These are phyloP conservation scores for Arabidopsis arenosa DNA, from an alignment of 345 rosid species.

Conservation along the genomic window DNA sequence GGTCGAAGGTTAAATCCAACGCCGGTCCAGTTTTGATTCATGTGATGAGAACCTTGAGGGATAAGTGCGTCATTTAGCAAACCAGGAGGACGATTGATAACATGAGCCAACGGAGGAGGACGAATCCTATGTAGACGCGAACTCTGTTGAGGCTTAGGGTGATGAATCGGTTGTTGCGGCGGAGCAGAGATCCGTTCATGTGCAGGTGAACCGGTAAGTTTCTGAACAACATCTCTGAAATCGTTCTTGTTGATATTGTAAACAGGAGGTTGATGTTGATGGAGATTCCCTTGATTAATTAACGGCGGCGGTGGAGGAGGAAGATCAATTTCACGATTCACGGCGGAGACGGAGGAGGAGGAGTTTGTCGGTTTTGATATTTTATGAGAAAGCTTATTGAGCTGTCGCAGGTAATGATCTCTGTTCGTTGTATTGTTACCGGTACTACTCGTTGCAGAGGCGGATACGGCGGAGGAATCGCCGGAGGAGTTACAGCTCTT, in stretches of 20 bases:
- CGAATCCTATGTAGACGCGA: constrained; percentile 92
- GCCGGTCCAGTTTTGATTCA: constrained; percentile 21
- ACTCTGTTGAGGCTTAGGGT: constrained; percentile 69
- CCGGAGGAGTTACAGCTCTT: constrained; percentile 62
- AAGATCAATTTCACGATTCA: constrained; percentile 55
- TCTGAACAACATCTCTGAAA: constrained; percentile 93
- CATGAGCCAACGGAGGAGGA: constrained; percentile 82
- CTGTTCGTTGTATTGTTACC: constrained; percentile 40
- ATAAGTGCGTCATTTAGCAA: constrained; percentile 50
- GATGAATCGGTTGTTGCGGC: constrained; percentile 63
- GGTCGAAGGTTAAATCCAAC: constrained; percentile 47
- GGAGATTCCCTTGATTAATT: constrained; percentile 46
- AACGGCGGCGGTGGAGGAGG: constrained; percentile 33
- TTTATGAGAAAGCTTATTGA: constrained; percentile 86
- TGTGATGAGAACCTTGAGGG: constrained; percentile 30
- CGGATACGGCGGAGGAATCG: constrained; percentile 49
- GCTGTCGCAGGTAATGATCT: constrained; percentile 63
- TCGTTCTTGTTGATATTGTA: constrained; percentile 93
- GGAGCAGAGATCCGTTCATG: constrained; percentile 79
- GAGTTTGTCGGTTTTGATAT: constrained; percentile 61
- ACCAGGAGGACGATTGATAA: constrained; percentile 72
- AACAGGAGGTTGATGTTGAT: constrained; percentile 82
- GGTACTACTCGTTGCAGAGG: constrained; percentile 25
- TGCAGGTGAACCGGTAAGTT: constrained; percentile 90
- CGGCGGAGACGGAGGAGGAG: constrained; percentile 10